Percentiles rank a stretch among this genome's conserved stretches.
These are phyloP conservation scores for Phytopythium kandeliae DNA, from an alignment of 352 stramenopile species.

Conservation along the genomic window DNA sequence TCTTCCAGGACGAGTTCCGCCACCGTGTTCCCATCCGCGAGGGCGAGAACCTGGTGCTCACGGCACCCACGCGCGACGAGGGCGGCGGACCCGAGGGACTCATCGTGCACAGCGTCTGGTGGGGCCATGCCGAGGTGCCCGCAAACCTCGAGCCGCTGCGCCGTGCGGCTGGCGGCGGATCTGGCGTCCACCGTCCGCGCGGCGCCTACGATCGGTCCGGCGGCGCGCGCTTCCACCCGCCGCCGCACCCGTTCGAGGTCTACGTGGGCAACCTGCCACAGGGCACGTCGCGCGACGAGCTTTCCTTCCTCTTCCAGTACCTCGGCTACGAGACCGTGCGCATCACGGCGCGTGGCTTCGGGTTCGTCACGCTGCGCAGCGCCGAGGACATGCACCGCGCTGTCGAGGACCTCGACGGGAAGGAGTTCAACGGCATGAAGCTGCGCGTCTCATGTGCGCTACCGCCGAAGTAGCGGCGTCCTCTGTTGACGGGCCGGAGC, in stretches of 20 bases:
- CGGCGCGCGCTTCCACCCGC: constrained; percentile 35
- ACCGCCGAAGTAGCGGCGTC: constrained; percentile 38
- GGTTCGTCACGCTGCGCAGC: constrained; percentile 76
- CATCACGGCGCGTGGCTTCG: constrained; percentile 79
- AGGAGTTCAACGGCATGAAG: constrained; percentile 78
- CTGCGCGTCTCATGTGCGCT: constrained; percentile 57
- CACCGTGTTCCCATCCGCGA: constrained; percentile 81
- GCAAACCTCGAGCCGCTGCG: constrained; percentile 55
- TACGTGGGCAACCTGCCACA: constrained; percentile 83
- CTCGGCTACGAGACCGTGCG: constrained; percentile 75
- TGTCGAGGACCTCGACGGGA: constrained; percentile 73
- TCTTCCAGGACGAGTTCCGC: constrained; percentile 82
- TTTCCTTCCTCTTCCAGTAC: constrained; percentile 80
- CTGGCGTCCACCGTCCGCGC: constrained; percentile 26
- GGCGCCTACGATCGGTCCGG: constrained; percentile 26
- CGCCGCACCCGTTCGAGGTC: constrained; percentile 69
- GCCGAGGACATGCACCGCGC: constrained; percentile 75
- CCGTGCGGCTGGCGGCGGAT: constrained; percentile 20
- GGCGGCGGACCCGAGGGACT: constrained; percentile 68
- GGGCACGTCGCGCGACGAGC: constrained; percentile 70
- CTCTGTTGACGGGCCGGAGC: too few relatives aligned
- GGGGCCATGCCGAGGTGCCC: constrained; percentile 72
- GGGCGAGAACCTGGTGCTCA: constrained; percentile 74
- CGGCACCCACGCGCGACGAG: constrained; percentile 68
- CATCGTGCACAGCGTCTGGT: constrained; percentile 79